Evolutionary conservation across 1,284 basidiomycete genomes (phyloP), one percentile per base, ranked within the genome.

Genomic region (Fomitopsis pinicola): DNA sequence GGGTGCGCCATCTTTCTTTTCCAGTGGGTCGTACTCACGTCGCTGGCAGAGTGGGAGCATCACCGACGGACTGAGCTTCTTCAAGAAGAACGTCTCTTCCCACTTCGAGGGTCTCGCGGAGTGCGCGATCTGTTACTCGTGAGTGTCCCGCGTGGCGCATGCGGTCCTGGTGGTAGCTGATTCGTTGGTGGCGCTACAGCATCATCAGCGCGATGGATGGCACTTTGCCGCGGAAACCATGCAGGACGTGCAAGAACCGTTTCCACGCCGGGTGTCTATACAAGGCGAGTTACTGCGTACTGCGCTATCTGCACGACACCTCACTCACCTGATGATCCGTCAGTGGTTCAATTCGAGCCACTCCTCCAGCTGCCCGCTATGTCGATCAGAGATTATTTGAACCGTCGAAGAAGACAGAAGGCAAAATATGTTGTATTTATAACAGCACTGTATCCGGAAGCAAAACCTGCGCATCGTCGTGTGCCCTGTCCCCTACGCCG

Each of bases 51-150:
- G 97, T 71, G 96, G 96, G 5, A 85, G 91, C 50, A 91, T 99
- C 45, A 82, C 94, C 35, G 97, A 99, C 70, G 96, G 93, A 0
- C 75, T 99, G n/a, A 85, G 85, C 17, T 78, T 98, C 62, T 99
- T 98, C 83, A 97, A 97, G 78, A 92, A 92, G 77, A 99, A 98
- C 69, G 93, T 95, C 42, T 82, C 86, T 0, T 80, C 92, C 38
- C 94, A 97, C 74, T 98, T 98, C 70, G 93, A 95, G 66, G 95
- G 95, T 10, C 91, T 95, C 69, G 91, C 92, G 8, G 94, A 96
- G 69, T 96, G 97, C 75, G 89, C 95, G 1, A 97, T 97, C 68
- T 97, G 94, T 70, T 96, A 95, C 73, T 95, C 92, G 91, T 95
- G 72, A 69, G 89, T 28, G 7, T 19, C 12, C 28, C 15, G 10